A percentile compares a stretch with the other conserved stretches of the same genome.
Evolutionary conservation across 176 grass and related monocot genomes (phyloP).

Genomic region (Rhynchospora breviuscula): DNA sequence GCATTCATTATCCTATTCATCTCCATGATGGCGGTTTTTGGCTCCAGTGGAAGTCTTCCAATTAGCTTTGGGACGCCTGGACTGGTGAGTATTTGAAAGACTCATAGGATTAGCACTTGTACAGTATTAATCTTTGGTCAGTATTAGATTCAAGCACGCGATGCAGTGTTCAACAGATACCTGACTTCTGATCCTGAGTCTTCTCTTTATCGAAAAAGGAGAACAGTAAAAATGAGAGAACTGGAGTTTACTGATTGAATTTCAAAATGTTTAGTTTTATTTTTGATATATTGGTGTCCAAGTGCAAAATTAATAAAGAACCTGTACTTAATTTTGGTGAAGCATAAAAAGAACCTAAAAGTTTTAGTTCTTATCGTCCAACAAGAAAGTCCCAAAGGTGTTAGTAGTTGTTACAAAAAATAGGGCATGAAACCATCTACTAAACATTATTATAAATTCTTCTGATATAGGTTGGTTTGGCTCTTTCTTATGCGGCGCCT

Average conservation of each 20-base stretch:
- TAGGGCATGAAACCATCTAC: not conserved
- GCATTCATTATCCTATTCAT: conserved; percentile 87
- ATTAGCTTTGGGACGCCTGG: conserved; percentile 69
- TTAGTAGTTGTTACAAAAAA: not conserved
- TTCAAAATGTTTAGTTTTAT: not conserved
- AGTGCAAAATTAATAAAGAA: not conserved
- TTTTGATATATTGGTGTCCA: not conserved
- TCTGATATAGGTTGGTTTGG: conserved; percentile 57
- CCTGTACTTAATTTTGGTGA: not conserved
- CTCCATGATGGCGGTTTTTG: conserved; percentile 55
- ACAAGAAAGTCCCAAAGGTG: not conserved
- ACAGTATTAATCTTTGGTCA: not conserved
- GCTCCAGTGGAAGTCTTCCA: conserved; percentile 42
- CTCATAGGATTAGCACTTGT: not conserved
- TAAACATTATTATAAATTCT: not conserved
- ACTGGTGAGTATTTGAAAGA: conserved; percentile 46
- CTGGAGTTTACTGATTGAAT: not conserved
- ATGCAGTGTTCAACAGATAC: not conserved
- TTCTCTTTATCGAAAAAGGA: not conserved
- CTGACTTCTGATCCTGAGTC: not conserved
- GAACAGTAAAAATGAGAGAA: not conserved
- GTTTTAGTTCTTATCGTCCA: not conserved
- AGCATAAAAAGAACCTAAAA: not conserved
- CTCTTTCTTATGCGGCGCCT: conserved; percentile 83
- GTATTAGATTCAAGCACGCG: not conserved